Percentiles rank a stretch among this genome's conserved stretches.
Evolutionary conservation across 306 rosid genomes (phyloP).

Genomic region (Trichosanthes cucumerina): DNA sequence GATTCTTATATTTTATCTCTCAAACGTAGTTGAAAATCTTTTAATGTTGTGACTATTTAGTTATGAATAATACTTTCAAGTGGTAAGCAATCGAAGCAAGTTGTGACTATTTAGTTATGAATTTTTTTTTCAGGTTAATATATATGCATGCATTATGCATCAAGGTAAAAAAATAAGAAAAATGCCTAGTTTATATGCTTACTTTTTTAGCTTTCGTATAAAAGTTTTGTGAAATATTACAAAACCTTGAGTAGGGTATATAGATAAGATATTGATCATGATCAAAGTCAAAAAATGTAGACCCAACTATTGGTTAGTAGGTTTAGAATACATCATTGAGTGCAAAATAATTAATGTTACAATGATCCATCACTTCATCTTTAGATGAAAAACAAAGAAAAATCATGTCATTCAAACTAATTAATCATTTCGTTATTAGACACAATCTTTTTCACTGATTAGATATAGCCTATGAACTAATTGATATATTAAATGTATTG

Average conservation of each 20-base stretch:
- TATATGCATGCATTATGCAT: not conserved
- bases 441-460: not conserved
- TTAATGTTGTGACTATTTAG: too few species aligned
- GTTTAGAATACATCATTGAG: not conserved
- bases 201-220: not conserved
- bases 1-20: too few species aligned
- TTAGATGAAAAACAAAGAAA: not conserved
- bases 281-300: not conserved
- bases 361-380: not conserved
- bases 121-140: not conserved
- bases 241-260: not conserved
- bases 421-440: not conserved
- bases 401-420: not conserved
- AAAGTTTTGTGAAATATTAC: not conserved
- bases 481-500: not conserved
- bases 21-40: too few species aligned
- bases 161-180: not conserved
- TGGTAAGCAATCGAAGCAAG: too few species aligned
- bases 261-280: not conserved
- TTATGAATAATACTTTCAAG: too few species aligned
- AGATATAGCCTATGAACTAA: not conserved
- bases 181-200: not conserved
- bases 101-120: too few species aligned
- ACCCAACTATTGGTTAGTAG: not conserved
- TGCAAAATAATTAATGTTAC: not conserved